Percentiles rank a stretch among this genome's conserved stretches.
Conservation (phyloP, 805 yeast species). For the Blastobotrys peoriensis region DNA sequence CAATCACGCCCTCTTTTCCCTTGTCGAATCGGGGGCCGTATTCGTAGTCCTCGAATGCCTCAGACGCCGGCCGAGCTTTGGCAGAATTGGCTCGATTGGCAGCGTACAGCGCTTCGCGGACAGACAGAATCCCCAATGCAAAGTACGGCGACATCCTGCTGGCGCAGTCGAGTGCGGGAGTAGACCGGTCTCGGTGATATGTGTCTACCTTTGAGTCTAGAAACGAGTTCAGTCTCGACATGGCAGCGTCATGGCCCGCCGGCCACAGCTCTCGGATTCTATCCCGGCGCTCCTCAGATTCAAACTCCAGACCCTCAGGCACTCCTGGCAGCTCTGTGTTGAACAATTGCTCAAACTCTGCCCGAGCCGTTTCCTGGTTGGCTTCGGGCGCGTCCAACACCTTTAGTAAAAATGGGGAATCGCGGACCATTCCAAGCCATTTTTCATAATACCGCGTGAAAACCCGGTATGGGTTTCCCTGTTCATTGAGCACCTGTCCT, state of each 20-base stretch:
- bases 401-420: neutral
- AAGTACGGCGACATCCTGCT: conserved; percentile 44
- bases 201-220: conserved; percentile 21
- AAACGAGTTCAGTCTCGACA: conserved; percentile 14
- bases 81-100: conserved; percentile 29
- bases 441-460: conserved; percentile 40
- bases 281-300: conserved; percentile 20
- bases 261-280: conserved; percentile 27
- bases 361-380: neutral
- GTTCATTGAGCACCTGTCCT: conserved; percentile 32
- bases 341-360: neutral
- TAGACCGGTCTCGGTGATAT: conserved; percentile 33
- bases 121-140: conserved; percentile 42
- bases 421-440: conserved; percentile 29
- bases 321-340: neutral
- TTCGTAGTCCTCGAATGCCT: too few species aligned
- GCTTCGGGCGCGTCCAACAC: neutral
- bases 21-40: conserved; percentile 19
- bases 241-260: conserved; percentile 35
- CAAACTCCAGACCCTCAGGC: neutral
- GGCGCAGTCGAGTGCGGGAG: conserved; percentile 28
- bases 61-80: too few species aligned
- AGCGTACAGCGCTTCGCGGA: conserved; percentile 35
- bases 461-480: conserved; percentile 37
- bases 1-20: conserved; percentile 32